Evolutionary conservation across 2,329 filamentous ascomycete genomes (phyloP), one percentile per base, ranked within the genome.

Genomic region (Myriangium duriaei): DNA sequence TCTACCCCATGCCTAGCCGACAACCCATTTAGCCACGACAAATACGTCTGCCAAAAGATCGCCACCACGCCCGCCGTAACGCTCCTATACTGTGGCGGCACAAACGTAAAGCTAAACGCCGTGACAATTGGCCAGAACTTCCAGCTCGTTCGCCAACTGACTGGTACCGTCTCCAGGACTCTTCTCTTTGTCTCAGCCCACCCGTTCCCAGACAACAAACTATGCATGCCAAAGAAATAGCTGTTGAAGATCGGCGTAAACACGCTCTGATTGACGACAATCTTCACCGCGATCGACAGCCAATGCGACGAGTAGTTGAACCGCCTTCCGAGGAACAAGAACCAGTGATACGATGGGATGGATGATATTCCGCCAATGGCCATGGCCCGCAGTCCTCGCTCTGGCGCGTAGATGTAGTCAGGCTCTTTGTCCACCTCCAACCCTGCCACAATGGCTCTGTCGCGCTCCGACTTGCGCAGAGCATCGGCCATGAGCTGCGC

Each of bases 41-140:
- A 54, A 65, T 94, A 95, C 1, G 84, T 86, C 69, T 94, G 87
- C 87, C 87, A 95, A 0, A 81, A 82, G 36, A 94, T 79, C 1
- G 84, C 83, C 46, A 93, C 71, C 5, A 80, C 45, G 32, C 60
- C 84, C 0, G 80, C 75, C 49, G 94, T 91, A 11, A 93, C 70
- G 49, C 76, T 82, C 35, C 87, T 68, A 58, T 84, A 88, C 52
- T 88, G 76, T 33, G 85, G 66, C 16, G 78, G 74, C 4, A 95
- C 65, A 51, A 84, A 91, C n/a, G 80, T 76, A 52, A 95, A 92
- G 57, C 71, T 87, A 54, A 95, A 79, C 0, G 85, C 85, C 11
- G 81, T 92, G 11, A 93, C 80, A 0, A 76, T 75, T 0, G 87
- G 88, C 87, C 87, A 95, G 15, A 95, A 59, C 62, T 92, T 93